Percentiles rank a stretch among this genome's conserved stretches.
These are phyloP conservation scores for Podaxis sp. DNA, from an alignment of 768 basidiomycete species.

Conservation along the genomic window DNA sequence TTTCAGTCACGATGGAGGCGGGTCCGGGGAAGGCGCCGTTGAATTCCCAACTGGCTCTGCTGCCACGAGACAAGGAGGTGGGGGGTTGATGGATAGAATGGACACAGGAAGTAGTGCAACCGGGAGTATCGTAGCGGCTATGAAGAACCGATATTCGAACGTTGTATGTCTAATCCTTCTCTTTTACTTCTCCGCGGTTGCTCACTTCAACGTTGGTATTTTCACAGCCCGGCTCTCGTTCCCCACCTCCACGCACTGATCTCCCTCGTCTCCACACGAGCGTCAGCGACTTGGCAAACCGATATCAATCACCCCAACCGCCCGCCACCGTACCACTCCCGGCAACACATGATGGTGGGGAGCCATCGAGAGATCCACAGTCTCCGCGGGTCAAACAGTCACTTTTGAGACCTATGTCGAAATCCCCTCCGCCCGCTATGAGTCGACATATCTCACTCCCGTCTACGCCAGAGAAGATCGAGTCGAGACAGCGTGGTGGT, in stretches of 20 bases:
- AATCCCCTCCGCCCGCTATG: constrained; percentile 22
- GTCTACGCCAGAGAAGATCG: constrained; percentile 14
- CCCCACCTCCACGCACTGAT: constrained; percentile 51
- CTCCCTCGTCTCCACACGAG: constrained; percentile 60
- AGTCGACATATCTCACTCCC: constrained; percentile 27
- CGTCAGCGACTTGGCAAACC: constrained; percentile 58
- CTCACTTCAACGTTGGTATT: constrained; percentile 5
- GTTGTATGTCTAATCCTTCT: constrained; percentile 37
- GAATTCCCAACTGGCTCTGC: constrained; percentile 21
- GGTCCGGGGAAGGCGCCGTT: constrained; percentile 5
- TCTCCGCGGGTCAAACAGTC: background rate
- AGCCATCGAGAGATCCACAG: background rate
- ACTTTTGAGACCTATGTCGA: background rate
- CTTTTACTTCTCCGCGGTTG: constrained; percentile 2
- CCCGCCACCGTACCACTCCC: constrained; percentile 25
- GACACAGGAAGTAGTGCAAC: constrained; percentile 46
- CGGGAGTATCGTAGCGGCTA: constrained; percentile 62
- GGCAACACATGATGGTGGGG: background rate
- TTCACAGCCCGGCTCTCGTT: constrained; percentile 42
- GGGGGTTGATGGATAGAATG: constrained; percentile 37
- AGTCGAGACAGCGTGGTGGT: constrained; percentile 11
- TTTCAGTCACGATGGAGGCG: background rate
- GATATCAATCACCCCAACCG: constrained; percentile 47
- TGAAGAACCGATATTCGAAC: constrained; percentile 60
- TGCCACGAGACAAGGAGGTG: constrained; percentile 24